Evolutionary conservation across 2,329 filamentous ascomycete genomes (phyloP).

Genomic region (Lachnellula arida): DNA sequence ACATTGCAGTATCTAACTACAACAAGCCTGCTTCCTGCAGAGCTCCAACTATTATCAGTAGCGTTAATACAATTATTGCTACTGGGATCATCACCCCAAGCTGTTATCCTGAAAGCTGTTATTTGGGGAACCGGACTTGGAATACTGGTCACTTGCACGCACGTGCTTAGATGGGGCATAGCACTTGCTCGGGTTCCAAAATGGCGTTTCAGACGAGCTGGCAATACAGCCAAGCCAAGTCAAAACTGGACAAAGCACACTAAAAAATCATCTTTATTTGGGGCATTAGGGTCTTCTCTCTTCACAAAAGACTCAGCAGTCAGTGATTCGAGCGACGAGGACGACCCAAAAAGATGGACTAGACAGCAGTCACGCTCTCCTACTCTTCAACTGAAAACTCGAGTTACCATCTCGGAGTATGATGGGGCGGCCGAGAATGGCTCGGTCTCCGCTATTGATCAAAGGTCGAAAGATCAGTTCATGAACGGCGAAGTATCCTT

Average conservation of each 20-base stretch:
- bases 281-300: conserved; percentile 12
- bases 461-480: conserved; percentile 10
- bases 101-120: conserved; percentile 76
- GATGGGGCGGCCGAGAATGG: conserved; percentile 12
- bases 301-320: conserved; percentile 15
- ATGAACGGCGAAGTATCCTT: conserved; percentile 34
- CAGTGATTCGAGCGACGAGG: conserved; percentile 25
- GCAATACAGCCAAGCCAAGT: conserved; percentile 5
- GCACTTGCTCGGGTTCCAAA: conserved; percentile 81
- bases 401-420: conserved; percentile 10
- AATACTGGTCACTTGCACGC: conserved; percentile 67
- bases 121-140: conserved; percentile 80
- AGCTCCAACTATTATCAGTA: conserved; percentile 81
- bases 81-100: conserved; percentile 75
- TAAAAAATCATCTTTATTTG: conserved; percentile 14
- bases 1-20: conserved; percentile 78
- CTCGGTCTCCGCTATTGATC: conserved; percentile 22
- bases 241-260: conserved; percentile 6
- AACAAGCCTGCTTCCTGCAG: conserved; percentile 80
- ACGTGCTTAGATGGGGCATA: conserved; percentile 78
- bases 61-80: conserved; percentile 77
- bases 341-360: conserved; percentile 7
- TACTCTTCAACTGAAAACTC: conserved; percentile 16
- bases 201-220: conserved; percentile 73
- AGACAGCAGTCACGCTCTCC: background rate